phyloP scores from a whole-genome alignment of 1,284 basidiomycete species.

The Takashimella koratensis region DNA sequence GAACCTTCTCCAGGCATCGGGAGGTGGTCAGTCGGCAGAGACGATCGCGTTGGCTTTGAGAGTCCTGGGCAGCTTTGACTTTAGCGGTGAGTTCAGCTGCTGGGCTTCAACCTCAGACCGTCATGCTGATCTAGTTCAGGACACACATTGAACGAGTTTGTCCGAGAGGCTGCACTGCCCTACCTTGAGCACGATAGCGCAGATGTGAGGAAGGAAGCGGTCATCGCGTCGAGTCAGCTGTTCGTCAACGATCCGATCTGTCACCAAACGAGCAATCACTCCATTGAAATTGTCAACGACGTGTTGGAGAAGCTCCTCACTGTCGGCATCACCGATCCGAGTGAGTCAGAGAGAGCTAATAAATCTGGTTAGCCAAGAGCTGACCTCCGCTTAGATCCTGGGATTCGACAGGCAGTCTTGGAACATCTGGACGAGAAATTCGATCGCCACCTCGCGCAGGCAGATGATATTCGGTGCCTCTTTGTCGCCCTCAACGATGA shows the following conservation, averaged over 20 bases:
- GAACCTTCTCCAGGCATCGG: conserved; percentile 50
- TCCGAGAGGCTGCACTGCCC: conserved; percentile 84
- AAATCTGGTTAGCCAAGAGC: no score
- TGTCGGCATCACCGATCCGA: conserved; percentile 95
- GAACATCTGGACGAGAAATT: conserved; percentile 88
- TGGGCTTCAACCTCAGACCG: not conserved
- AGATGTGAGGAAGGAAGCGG: conserved; percentile 86
- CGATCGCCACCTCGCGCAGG: conserved; percentile 97
- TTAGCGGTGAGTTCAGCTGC: conserved; percentile 62
- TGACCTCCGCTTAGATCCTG: conserved; percentile 72
- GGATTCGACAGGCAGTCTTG: conserved; percentile 83
- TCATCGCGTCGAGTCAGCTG: conserved; percentile 84
- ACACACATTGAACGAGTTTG: conserved; percentile 94
- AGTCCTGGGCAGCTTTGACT: conserved; percentile 91
- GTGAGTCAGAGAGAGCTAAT: conserved; percentile 41
- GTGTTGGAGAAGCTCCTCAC: conserved; percentile 95
- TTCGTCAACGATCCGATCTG: conserved; percentile 96
- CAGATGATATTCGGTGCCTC: conserved; percentile 92
- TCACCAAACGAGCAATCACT: conserved; percentile 92
- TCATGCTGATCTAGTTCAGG: conserved; percentile 59
- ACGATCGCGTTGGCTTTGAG: conserved; percentile 79
- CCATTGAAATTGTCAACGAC: conserved; percentile 96
- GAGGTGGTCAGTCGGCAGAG: conserved; percentile 61
- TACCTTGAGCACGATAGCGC: conserved; percentile 91
- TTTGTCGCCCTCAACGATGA: conserved; percentile 99